Base-by-base conservation (phyloP, 495 filamentous ascomycete genomes). In the Aspergillus diversus region DNA sequence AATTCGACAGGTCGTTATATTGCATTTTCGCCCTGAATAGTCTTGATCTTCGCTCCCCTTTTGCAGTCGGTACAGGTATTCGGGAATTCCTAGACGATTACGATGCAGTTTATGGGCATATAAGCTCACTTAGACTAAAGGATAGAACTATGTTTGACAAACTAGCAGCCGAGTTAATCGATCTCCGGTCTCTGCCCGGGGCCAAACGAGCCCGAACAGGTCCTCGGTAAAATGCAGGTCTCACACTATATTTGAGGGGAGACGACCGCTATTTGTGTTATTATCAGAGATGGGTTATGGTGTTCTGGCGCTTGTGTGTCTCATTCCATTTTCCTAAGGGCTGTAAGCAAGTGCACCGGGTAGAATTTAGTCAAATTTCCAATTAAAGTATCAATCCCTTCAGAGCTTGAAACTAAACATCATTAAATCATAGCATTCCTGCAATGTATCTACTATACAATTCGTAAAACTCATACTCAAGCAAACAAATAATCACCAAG, bases 61-160 rank as follows among this genome's bases (percentile, higher is more conserved):
- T 15, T 13, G 7, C 13, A 13, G 17, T 35, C 3, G 21, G 56
- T 32, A 59, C 5, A 12, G 42, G 39, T 49, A 17, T 59, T 17
- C 42, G 12, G 12, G 33, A 32, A 34, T 59, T 49, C 27, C 11
- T 59, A 33, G 7, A 32, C 21, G 43, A 59, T 4, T 35, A 6
- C 16, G 13, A 43, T n/a, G 35, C n/a, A 13, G 46, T 49, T 48
- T 59, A 49, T 59, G 56, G 43, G 15, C 32, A 15, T 16, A 56
- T 16, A 27, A 2, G 21, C 15, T 43, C 34, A 56, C 34, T 56
- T 43, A 42, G n/a, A 56, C 33, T 4, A 27, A 17, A 27, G 12
- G 34, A 56, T 43, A 42, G 31, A 43, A 43, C 11, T 5, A 4
- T 5, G n/a, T 43, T 43, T 11, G 39, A 8, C 12, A 11, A 5